These are phyloP conservation scores for Wickerhamomyces mucosus DNA, from an alignment of 805 yeast genomes.

Conservation along the genomic window DNA sequence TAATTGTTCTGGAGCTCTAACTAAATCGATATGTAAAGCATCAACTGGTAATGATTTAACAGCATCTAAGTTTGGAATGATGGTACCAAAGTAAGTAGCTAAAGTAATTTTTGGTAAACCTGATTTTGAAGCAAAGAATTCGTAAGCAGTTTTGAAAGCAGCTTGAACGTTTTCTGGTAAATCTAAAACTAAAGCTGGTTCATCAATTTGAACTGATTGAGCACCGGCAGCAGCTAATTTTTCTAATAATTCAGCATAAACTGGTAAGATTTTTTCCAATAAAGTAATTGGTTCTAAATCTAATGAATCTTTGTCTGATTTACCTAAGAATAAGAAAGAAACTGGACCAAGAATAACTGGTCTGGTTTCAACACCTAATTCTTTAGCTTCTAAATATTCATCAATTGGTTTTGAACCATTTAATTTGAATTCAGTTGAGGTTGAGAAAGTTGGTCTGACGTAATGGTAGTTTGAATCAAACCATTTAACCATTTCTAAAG, in stretches of 20 bases:
- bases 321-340: conserved; percentile 90
- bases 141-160: conserved; percentile 85
- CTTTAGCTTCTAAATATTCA: conserved; percentile 97
- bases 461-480: conserved; percentile 99
- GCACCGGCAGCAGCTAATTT: conserved; percentile 95
- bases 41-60: conserved; percentile 86
- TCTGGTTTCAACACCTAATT: conserved; percentile 90
- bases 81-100: conserved; percentile 97
- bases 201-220: conserved; percentile 90
- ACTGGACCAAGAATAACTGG: conserved; percentile 97
- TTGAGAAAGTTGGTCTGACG: conserved; percentile 97
- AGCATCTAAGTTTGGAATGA: conserved; percentile 89
- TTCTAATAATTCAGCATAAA: conserved; percentile 79
- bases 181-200: conserved; percentile 93
- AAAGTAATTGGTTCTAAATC: conserved; percentile 91
- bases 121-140: conserved; percentile 55
- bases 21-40: conserved; percentile 95
- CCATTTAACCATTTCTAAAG: conserved; percentile 99
- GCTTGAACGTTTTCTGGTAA: conserved; percentile 75
- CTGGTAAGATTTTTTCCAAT: conserved; percentile 84
- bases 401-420: conserved; percentile 95
- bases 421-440: conserved; percentile 91
- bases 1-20: conserved; percentile 93
- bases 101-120: conserved; percentile 72
- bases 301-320: conserved; percentile 95